Evolutionary conservation across 2,329 filamentous ascomycete species (phyloP).

Genomic region (Trichothecium sympodiale): DNA sequence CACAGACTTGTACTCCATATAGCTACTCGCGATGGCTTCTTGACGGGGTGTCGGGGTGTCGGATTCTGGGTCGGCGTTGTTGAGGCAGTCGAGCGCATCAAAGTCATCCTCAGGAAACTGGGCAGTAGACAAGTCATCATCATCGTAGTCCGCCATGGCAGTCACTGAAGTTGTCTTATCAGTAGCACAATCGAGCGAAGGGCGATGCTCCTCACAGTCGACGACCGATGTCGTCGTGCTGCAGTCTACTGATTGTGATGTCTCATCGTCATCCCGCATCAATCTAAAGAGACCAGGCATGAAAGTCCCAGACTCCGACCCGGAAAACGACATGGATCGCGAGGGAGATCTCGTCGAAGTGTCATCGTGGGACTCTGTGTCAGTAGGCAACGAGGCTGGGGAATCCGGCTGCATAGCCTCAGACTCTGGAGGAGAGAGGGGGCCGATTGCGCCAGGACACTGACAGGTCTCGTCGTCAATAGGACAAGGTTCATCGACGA

Average conservation of each 20-base stretch:
- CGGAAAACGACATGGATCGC: slow-evolving; percentile 41
- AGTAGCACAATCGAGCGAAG: slow-evolving; percentile 19
- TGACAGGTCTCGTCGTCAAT: slow-evolving; percentile 12
- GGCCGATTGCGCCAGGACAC: slow-evolving; percentile 12
- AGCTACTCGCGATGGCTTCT: slow-evolving; percentile 21
- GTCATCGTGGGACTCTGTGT: slow-evolving; percentile 16
- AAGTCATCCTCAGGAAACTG: slow-evolving; percentile 28
- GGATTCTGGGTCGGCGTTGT: slow-evolving; percentile 20
- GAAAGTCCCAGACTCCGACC: slow-evolving; percentile 33
- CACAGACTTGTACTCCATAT: slow-evolving; percentile 23
- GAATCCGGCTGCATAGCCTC: slow-evolving; percentile 37
- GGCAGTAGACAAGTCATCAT: slow-evolving; percentile 24
- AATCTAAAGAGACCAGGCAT: slow-evolving; percentile 17
- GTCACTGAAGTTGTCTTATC: slow-evolving; percentile 15
- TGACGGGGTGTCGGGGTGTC: slow-evolving; percentile 33
- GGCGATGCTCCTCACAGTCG: slow-evolving; percentile 29
- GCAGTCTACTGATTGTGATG: slow-evolving; percentile 33
- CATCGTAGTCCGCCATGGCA: slow-evolving; percentile 18
- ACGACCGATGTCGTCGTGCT: slow-evolving; percentile 32
- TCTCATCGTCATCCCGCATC: slow-evolving; percentile 28
- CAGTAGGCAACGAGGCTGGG: slow-evolving; percentile 24
- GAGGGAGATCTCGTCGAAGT: slow-evolving; percentile 28
- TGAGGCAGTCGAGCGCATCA: slow-evolving; percentile 16
- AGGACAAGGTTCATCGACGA: slow-evolving; percentile 31
- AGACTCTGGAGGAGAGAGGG: slow-evolving; percentile 33